Evolutionary conservation across 2,329 filamentous ascomycete genomes (phyloP), one percentile per base, ranked within the genome.

Genomic region (Epichloe aotearoae): DNA sequence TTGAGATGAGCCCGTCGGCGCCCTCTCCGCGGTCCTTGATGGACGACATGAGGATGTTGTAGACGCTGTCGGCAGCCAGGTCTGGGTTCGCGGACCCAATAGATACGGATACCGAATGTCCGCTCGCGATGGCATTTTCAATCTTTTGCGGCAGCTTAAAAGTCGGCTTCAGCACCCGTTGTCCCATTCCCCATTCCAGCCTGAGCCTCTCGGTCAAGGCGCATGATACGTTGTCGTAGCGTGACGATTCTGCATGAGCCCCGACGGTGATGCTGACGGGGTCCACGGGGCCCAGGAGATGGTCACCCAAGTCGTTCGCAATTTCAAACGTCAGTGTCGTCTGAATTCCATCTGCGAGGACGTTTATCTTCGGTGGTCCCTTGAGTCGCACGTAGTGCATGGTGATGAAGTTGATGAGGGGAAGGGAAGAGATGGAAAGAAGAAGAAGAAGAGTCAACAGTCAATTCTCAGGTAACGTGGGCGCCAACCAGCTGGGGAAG

Each of bases 311-410:
- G 53, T 81, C 77, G 12, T 76, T 80, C 11, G 75, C 78, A 56
- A 81, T 72, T 53, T 75, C 73, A 53, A 81, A 64, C 1, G 77
- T 65, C 3, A 80, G 58, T 46, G 69, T 67, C 7, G 75, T 58
- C 14, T 56, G 17, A 57, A 64, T 55, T 52, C 55, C 55, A 44
- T 56, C 52, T 52, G 58, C 49, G 12, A 56, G 38, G 50, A 48
- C 57, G 1, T 61, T 59, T 43, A 74, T 59, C 55, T 66, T 67
- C 2, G 72, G 73, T 2, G 72, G 67, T 14, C 76, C 68, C 34
- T 80, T 64, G 5, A 79, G 69, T 39, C 76, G 72, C 52, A 80
- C 71, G 65, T 80, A 81, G 56, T 80, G 76, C 77, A 80, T 81
- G 45, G 38, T 49, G 23, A n/a, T n/a, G 5, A 33, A 12, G 7